A percentile compares a stretch with the other conserved stretches of the same genome.
phyloP scores from a whole-genome alignment of 805 yeast species.

The Scheffersomyces ergatensis region DNA sequence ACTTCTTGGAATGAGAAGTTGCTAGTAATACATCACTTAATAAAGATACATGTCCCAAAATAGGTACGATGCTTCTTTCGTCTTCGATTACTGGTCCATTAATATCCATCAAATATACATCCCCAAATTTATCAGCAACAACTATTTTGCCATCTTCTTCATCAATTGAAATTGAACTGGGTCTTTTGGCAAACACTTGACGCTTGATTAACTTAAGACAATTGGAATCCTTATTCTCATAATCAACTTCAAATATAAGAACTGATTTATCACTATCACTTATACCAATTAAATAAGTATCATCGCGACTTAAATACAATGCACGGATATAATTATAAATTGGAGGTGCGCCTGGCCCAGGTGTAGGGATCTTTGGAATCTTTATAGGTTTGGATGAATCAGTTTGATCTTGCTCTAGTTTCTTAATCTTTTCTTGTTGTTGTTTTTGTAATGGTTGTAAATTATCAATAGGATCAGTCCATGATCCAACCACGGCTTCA shows the following conservation, averaged over 20 bases:
- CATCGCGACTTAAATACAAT: constrained; percentile 52
- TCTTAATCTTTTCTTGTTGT: constrained; percentile 39
- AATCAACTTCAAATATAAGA: constrained; percentile 49
- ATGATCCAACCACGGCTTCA: constrained; percentile 54
- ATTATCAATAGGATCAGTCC: constrained; percentile 60
- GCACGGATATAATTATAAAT: constrained; percentile 67
- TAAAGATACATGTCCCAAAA: constrained; percentile 96
- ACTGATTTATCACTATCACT: constrained; percentile 85
- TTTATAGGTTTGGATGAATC: constrained; percentile 21
- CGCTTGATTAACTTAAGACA: constrained; percentile 57
- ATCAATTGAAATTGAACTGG: constrained; percentile 72
- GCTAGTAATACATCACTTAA: constrained; percentile 67
- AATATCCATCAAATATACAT: constrained; percentile 67
- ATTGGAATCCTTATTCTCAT: constrained; percentile 27
- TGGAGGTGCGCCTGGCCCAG: constrained; percentile 70
- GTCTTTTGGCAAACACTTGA: constrained; percentile 86
- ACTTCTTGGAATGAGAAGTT: constrained; percentile 35
- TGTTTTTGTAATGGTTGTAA: constrained; percentile 44
- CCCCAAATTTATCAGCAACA: constrained; percentile 95
- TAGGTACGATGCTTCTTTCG: constrained; percentile 53
- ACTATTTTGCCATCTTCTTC: constrained; percentile 50
- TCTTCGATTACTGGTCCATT: constrained; percentile 34
- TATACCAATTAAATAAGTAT: constrained; percentile 55
- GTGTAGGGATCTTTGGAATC: constrained; percentile 53
- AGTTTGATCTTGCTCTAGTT: constrained; percentile 26